Conservation (phyloP, 805 yeast species). For the Zygosaccharomyces kombuchaensis region DNA sequence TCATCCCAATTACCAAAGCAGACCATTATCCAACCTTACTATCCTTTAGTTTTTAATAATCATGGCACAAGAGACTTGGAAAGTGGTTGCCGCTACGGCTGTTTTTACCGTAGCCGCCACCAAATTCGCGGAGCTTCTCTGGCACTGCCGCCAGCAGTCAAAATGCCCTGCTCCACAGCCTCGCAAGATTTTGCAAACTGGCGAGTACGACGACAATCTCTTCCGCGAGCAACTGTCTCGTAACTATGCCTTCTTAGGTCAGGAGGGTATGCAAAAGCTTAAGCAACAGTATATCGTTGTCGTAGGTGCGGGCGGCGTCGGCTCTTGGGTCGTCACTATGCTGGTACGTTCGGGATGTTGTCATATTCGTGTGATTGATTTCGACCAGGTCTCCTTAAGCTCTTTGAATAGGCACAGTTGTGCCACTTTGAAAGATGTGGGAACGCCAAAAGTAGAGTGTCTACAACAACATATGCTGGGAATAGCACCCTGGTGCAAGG, state of each 20-base stretch:
- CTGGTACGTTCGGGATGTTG: constrained; percentile 87
- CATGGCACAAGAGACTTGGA: constrained; percentile 23
- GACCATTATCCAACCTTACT: background rate
- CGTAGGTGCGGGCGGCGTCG: constrained; percentile 97
- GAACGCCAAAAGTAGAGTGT: constrained; percentile 83
- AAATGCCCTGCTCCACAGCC: constrained; percentile 2
- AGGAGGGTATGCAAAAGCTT: constrained; percentile 72
- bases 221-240: constrained; percentile 90
- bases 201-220: constrained; percentile 56
- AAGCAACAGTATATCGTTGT: constrained; percentile 71
- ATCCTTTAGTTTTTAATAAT: background rate
- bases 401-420: constrained; percentile 93
- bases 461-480: constrained; percentile 59
- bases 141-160: constrained; percentile 20
- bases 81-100: constrained; percentile 32
- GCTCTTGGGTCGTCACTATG: constrained; percentile 93
- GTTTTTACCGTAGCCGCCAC: constrained; percentile 32
- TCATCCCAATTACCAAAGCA: background rate
- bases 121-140: constrained; percentile 29
- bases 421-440: constrained; percentile 89
- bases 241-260: constrained; percentile 87
- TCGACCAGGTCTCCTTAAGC: constrained; percentile 92
- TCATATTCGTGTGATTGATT: constrained; percentile 75
- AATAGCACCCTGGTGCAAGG: constrained; percentile 91
- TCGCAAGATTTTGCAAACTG: constrained; percentile 5